Evolutionary conservation across 1,284 basidiomycete genomes (phyloP).

Genomic region (Ceratobasidium sp.): DNA sequence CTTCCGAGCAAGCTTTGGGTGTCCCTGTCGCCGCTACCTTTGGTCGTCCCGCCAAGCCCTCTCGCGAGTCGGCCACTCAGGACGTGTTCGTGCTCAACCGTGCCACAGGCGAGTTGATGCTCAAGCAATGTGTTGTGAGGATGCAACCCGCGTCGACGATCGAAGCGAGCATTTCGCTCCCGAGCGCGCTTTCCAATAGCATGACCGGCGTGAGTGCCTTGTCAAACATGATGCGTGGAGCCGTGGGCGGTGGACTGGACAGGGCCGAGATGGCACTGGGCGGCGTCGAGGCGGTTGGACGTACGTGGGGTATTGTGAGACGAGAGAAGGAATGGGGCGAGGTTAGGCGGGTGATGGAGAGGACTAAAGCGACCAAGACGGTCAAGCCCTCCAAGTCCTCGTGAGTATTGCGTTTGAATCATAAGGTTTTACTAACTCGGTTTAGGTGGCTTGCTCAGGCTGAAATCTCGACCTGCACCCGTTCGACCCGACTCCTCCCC

Average conservation of each 20-base stretch:
- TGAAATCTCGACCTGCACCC: conserved; percentile 76
- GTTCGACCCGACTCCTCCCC: conserved; percentile 65
- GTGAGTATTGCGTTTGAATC: conserved; percentile 37
- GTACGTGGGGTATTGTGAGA: conserved; percentile 68
- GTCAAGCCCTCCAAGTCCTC: conserved; percentile 41
- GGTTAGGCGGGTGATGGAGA: conserved; percentile 52
- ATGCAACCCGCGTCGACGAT: conserved; percentile 28
- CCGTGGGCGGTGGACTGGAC: conserved; percentile 46
- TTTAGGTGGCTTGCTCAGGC: conserved; percentile 72
- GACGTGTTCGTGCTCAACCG: conserved; percentile 65
- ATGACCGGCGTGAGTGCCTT: conserved; percentile 31
- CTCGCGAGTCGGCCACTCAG: conserved; percentile 54
- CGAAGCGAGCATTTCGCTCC: conserved; percentile 21
- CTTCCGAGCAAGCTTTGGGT: not conserved
- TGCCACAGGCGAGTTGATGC: conserved; percentile 60
- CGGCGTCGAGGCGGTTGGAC: conserved; percentile 62
- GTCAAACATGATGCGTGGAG: conserved; percentile 44
- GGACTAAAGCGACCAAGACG: not conserved
- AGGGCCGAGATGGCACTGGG: conserved; percentile 52
- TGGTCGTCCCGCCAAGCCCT: conserved; percentile 64
- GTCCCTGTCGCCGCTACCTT: conserved; percentile 54
- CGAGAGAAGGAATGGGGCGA: conserved; percentile 61
- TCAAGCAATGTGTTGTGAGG: conserved; percentile 55
- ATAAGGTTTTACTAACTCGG: not conserved
- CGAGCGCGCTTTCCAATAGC: conserved; percentile 12